Evolutionary conservation across 176 grass and related monocot species (phyloP), one percentile per base, ranked within the genome.

Genomic region (Musa troglodytarum): DNA sequence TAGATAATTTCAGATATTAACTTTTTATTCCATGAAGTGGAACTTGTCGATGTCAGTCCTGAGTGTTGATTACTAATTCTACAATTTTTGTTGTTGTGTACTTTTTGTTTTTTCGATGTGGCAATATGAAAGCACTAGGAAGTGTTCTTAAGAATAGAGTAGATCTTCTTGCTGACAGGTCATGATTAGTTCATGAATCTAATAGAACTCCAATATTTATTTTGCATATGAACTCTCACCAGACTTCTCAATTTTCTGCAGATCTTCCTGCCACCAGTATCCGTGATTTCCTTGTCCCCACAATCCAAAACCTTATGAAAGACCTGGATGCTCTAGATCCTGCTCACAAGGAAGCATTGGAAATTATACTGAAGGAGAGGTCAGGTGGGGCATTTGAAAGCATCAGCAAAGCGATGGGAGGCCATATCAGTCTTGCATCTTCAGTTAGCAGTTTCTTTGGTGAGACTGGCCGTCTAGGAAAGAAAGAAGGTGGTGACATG

Each of bases 291-390:
- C 88, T 98, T 68, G 69, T 98, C 72, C 95, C 95, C 8, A 85
- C 95, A 29, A 89, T 98, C 56, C 95, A 98, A 23, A 93, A 98
- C 76, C 68, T 98, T 51, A 77, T 98, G 68, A 91, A 87, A 75
- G 95, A 93, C 76, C 64, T 77, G 3, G 95, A 98, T 87, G 80
- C 88, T 81, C 84, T 93, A 57, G 90, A 98, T 84, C 90, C 90
- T 77, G 90, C 90, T 6, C 95, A 98, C 68, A 98, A 98, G 79
- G 94, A 98, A 74, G 94, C 90, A 85, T 62, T 98, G 50, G 94
- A 93, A 89, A 80, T 98, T 56, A 91, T 93, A 77, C 64, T 80
- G 63, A 86, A 79, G 61, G 94, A 98, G 82, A 83, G 94, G 76
- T 93, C 90, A 16, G 90, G 84, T 63, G 85, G 86, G 55, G 83